These are phyloP conservation scores for Coffea canephora DNA, from an alignment of 257 asterid species.

Conservation along the genomic window DNA sequence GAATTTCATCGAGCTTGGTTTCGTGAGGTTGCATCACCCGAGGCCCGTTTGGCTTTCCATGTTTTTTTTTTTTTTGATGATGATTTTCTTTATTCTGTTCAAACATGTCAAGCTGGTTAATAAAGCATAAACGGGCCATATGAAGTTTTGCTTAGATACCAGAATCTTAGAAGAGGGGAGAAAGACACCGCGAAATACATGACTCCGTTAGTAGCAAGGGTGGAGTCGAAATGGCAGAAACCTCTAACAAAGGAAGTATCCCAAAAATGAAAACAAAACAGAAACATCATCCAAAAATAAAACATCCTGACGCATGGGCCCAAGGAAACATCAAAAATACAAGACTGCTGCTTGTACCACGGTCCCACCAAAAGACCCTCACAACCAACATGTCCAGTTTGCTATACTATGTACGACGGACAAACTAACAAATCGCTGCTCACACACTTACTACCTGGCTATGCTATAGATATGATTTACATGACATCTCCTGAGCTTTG, in stretches of 20 bases:
- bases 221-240: not conserved
- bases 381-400: not conserved
- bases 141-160: not conserved
- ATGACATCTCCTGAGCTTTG: not conserved
- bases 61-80: not conserved
- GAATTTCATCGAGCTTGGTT: not conserved
- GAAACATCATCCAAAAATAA: no score
- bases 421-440: conserved; percentile 4
- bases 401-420: not conserved
- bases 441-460: not conserved
- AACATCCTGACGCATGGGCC: no score
- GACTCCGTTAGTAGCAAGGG: not conserved
- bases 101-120: not conserved
- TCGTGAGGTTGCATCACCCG: not conserved
- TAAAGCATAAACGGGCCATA: no score
- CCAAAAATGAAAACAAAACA: no score
- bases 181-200: not conserved
- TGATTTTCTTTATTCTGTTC: no score
- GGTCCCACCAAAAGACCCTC: not conserved
- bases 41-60: not conserved
- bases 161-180: not conserved
- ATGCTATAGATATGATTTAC: not conserved
- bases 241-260: not conserved
- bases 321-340: no score
- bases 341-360: not conserved